Conservation (phyloP, 2,329 filamentous ascomycete species). For the Leptographium wingfieldii region DNA sequence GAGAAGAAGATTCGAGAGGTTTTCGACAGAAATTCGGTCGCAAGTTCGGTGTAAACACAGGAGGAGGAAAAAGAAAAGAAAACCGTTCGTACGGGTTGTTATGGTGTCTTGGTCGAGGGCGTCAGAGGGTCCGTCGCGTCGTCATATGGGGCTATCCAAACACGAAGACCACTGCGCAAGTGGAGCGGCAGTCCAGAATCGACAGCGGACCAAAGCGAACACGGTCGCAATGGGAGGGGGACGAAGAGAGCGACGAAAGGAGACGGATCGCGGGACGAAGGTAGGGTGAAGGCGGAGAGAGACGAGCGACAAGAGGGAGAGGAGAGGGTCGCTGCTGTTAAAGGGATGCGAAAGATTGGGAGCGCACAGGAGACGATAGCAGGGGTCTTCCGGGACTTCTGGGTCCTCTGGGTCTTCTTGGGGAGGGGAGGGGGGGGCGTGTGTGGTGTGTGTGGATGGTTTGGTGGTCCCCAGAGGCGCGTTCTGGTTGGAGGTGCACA, state of each 20-base stretch:
- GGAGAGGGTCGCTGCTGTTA: not conserved
- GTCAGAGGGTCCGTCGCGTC: not conserved
- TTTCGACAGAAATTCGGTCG: not conserved
- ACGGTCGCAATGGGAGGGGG: not conserved
- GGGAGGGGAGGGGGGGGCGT: not conserved
- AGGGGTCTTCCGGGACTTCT: too few species aligned
- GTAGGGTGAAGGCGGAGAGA: not conserved
- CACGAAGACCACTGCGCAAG: not conserved
- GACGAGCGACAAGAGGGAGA: not conserved
- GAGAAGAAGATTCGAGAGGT: not conserved
- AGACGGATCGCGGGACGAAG: not conserved
- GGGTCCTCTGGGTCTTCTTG: too few species aligned
- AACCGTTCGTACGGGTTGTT: not conserved
- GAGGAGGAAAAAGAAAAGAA: not conserved
- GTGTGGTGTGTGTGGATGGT: not conserved
- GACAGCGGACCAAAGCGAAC: not conserved
- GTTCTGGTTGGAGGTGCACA: slow-evolving; percentile 8
- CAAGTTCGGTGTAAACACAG: not conserved
- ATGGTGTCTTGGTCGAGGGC: not conserved
- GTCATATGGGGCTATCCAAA: slow-evolving; percentile 3
- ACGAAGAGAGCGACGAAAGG: not conserved
- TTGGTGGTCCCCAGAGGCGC: slow-evolving; percentile 3
- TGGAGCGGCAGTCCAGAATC: not conserved
- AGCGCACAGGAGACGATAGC: too few species aligned
- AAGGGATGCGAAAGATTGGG: not conserved